Base-by-base conservation (phyloP, 257 asterid genomes). In the Orobanche coerulescens region DNA sequence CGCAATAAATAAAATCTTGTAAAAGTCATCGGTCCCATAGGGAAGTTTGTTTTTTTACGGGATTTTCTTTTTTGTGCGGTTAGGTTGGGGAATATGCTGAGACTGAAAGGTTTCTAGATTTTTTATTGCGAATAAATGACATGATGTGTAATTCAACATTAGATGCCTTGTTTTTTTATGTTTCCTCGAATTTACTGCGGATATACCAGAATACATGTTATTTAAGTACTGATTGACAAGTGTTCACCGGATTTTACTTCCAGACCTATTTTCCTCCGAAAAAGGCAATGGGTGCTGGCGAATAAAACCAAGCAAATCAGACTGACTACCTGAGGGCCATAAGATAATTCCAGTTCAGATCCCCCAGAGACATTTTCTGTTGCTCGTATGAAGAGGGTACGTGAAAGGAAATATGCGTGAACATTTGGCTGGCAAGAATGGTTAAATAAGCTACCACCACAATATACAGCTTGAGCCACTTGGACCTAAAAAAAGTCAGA, bases 391-490 rank as follows among this genome's bases (percentile, higher is more conserved):
- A 78, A 80, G 57, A 92, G 85, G 62, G 90, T 82, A 25, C 96
- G 95, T 10, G 97, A 84, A 78, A 79, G 75, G 73, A 88, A 92
- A 80, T 88, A 86, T 15, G 91, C 83, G 19, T 92, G 95, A 64
- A 71, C 67, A 68, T 86, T 92, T 65, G 97, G 95, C 71, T 71
- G 79, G 81, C 97, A 92, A 75, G 98, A 92, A 75, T 92, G 98
- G 79, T 88, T 92, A 73, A 84, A 92, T 66, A 86, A 74, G 75
- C 98, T 88, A 55, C 95, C 97, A 51, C 73, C 70, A 25, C 73
- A 64, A 75, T 92, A 88, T 42, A 92, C 81, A 28, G 96, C 96
- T 77, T 88, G 95, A 68, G 95, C 96, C 78, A 86, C 98, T 80
- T 74, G 81, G 61, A 88, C 82, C 98, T 92, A 76, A 36, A 66